These are phyloP conservation scores for Solanum hybrid DNA, from an alignment of 305 asterid genomes.

Conservation along the genomic window DNA sequence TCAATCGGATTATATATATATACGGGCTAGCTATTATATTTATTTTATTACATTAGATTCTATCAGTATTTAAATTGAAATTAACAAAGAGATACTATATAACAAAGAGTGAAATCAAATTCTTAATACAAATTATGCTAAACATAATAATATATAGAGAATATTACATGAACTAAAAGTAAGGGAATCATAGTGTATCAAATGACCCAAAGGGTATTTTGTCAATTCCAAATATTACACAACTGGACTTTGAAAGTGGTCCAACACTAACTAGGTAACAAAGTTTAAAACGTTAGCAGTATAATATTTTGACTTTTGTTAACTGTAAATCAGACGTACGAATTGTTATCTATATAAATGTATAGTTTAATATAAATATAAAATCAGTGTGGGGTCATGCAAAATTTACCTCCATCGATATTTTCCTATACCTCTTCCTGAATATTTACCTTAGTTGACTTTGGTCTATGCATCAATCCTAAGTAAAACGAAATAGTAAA, in stretches of 20 bases:
- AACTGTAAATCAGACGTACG: neutral
- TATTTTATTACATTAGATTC: neutral
- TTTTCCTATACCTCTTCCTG: neutral
- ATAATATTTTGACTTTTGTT: slow-evolving; percentile 10
- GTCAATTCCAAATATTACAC: neutral
- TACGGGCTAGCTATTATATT: neutral
- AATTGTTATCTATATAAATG: neutral
- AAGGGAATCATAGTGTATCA: neutral
- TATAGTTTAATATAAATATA: neutral
- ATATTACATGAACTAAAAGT: neutral
- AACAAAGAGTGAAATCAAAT: neutral
- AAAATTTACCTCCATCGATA: neutral
- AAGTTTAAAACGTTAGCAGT: slow-evolving; percentile 3
- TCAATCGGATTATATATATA: neutral
- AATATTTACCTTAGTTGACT: neutral
- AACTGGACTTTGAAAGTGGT: slow-evolving; percentile 14
- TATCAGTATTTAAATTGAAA: neutral
- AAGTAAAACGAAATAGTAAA: neutral
- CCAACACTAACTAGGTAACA: slow-evolving; percentile 8
- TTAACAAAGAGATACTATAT: neutral
- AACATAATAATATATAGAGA: neutral
- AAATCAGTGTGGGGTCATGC: neutral
- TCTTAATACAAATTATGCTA: neutral
- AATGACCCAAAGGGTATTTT: neutral
- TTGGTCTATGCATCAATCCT: no score